Percentiles rank a stretch among this genome's conserved stretches.
phyloP scores from a whole-genome alignment of 116 monocot species.

The Posidonia oceanica region DNA sequence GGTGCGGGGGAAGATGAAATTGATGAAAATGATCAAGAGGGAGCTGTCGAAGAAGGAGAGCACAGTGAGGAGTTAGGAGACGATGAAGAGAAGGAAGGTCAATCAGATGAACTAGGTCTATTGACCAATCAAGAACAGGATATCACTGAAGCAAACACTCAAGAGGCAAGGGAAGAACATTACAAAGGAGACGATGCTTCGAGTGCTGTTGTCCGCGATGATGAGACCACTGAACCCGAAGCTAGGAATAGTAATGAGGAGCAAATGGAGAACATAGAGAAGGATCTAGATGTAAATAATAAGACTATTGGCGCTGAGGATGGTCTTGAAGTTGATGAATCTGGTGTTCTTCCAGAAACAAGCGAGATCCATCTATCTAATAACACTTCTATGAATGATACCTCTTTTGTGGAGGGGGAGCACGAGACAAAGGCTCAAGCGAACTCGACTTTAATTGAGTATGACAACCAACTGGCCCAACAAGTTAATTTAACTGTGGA shows the following conservation, averaged over 20 bases:
- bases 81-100: conserved; percentile 23
- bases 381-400: background rate
- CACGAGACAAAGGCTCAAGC: background rate
- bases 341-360: background rate
- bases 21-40: conserved; percentile 29
- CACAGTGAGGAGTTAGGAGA: conserved; percentile 18
- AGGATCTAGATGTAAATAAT: background rate
- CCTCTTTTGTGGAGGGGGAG: background rate
- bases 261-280: background rate
- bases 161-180: conserved; percentile 57
- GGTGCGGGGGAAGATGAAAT: conserved; percentile 24
- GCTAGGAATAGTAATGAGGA: conserved; percentile 1
- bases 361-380: background rate
- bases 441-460: background rate
- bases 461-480: background rate
- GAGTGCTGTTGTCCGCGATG: conserved; percentile 21
- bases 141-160: conserved; percentile 22
- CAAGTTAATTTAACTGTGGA: conserved; percentile 8
- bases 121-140: conserved; percentile 29
- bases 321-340: conserved; percentile 6
- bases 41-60: conserved; percentile 19
- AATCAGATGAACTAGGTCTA: conserved; percentile 8
- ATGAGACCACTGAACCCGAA: background rate
- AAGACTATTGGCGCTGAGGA: background rate
- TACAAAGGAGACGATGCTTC: conserved; percentile 62